Base-by-base conservation (phyloP, 2,329 filamentous ascomycete species). In the Fonsecaea erecta region DNA sequence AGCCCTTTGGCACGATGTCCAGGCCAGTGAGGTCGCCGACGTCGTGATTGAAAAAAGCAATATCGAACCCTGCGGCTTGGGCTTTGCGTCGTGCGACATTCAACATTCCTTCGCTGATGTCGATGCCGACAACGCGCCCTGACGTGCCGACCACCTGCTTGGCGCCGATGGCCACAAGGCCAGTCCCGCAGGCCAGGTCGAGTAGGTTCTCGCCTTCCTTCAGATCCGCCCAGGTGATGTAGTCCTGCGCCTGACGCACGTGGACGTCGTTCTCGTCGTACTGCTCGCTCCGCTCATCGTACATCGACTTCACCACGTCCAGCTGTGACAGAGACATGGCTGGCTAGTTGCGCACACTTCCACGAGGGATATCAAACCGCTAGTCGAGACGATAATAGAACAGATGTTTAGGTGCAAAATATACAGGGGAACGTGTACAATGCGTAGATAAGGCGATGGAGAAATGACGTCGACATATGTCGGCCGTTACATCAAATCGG, bases 181-280 rank as follows among this genome's bases (percentile, higher is more conserved):
- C 81, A 5, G 80, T 82, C 3, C 80, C 80, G 65, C 79, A 81
- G 5, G 80, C 80, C 16, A 82, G 73, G 60, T 82, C 80, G 12
- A 82, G 75, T n/a, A 82, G 70, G 24, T 75, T 63, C 57, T 80
- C 75, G 28, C 78, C 79, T 12, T 75, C 71, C 54, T 70, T 62
- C 24, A 65, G 16, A 5, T 40, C 34, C 2, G 65, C 65, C 65
- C 65, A 68, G 2, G 24, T 11, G 21, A 64, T 30, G 32, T 68
- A 68, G 55, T 68, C 65, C 4, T 43, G 59, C 8, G 65, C 59
- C 48, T 68, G 65, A 26, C 24, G 14, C 26, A 65, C 51, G 37
- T 68, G 65, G 11, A 68, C 65, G 12, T 62, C 8, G 43, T 53
- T 68, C 21, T 57, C 57, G 52, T 68, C 62, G 59, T 68, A 68